These are phyloP conservation scores for Acanthamoeba sp. DNA, from an alignment of 208 protist species.

Conservation along the genomic window DNA sequence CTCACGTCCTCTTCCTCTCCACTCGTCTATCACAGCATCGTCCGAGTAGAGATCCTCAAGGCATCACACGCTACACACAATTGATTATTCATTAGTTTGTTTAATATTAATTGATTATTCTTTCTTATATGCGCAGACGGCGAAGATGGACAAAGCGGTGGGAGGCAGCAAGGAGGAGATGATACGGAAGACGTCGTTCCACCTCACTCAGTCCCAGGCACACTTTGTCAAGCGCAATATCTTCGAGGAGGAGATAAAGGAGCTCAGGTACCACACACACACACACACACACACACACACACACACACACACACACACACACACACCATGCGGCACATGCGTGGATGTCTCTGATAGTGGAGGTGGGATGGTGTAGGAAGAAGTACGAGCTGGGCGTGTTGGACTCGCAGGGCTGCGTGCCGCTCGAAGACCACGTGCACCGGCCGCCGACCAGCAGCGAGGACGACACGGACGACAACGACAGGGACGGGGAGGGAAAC, in stretches of 20 bases:
- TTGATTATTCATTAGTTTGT: background rate
- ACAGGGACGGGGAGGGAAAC: too few relatives aligned
- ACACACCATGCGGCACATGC: too few relatives aligned
- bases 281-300: background rate
- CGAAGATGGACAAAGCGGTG: background rate
- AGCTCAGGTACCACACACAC: conserved; percentile 2
- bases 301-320: background rate
- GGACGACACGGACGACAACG: too few relatives aligned
- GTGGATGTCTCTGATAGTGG: too few relatives aligned
- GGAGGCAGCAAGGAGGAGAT: conserved; percentile 15
- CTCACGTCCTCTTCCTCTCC: background rate
- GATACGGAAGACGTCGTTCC: background rate
- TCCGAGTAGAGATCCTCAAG: conserved; percentile 31
- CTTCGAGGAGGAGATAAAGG: conserved; percentile 68
- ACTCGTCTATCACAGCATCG: conserved; percentile 1
- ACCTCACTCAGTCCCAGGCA: conserved; percentile 38
- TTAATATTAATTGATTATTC: background rate
- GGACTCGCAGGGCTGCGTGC: background rate
- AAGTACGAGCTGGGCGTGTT: background rate
- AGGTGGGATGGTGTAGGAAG: background rate
- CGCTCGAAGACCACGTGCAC: background rate
- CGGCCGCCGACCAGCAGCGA: background rate
- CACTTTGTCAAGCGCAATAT: conserved; percentile 62
- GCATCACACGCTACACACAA: background rate
- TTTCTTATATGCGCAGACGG: background rate